Evolutionary conservation across 257 asterid genomes (phyloP).

Genomic region (Solanum dulcamara): DNA sequence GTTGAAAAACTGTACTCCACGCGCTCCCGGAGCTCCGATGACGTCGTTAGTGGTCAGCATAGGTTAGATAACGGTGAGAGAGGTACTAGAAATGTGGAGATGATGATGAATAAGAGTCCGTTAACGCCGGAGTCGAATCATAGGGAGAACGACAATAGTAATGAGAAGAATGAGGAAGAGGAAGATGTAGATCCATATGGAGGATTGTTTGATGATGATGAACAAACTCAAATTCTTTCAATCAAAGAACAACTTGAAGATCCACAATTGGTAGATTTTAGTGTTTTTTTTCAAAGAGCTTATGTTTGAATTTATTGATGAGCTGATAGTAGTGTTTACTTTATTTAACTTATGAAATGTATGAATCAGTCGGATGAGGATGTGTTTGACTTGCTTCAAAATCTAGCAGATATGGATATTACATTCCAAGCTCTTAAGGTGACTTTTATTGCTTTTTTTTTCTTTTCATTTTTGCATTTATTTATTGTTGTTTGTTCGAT

Average conservation of each 20-base stretch:
- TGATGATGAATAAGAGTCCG: slow-evolving; percentile 37
- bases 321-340: background rate
- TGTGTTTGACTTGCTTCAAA: slow-evolving; percentile 65
- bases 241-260: slow-evolving; percentile 78
- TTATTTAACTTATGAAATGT: background rate
- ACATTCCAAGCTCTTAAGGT: slow-evolving; percentile 80
- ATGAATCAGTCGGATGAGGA: slow-evolving; percentile 54
- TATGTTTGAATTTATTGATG: background rate
- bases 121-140: slow-evolving; percentile 63
- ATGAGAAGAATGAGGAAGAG: slow-evolving; percentile 19
- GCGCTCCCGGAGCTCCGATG: slow-evolving; percentile 40
- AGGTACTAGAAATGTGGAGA: slow-evolving; percentile 11
- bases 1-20: slow-evolving; percentile 58
- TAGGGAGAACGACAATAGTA: background rate
- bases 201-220: slow-evolving; percentile 66
- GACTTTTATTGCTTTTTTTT: background rate
- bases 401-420: slow-evolving; percentile 79
- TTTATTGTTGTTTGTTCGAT: background rate
- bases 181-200: slow-evolving; percentile 50
- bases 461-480: background rate
- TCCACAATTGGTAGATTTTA: slow-evolving; percentile 46
- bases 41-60: slow-evolving; percentile 10
- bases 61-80: background rate
- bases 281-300: background rate
- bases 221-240: slow-evolving; percentile 43